Evolutionary conservation across 2,329 filamentous ascomycete species (phyloP).

Genomic region (Ascochyta pisi): DNA sequence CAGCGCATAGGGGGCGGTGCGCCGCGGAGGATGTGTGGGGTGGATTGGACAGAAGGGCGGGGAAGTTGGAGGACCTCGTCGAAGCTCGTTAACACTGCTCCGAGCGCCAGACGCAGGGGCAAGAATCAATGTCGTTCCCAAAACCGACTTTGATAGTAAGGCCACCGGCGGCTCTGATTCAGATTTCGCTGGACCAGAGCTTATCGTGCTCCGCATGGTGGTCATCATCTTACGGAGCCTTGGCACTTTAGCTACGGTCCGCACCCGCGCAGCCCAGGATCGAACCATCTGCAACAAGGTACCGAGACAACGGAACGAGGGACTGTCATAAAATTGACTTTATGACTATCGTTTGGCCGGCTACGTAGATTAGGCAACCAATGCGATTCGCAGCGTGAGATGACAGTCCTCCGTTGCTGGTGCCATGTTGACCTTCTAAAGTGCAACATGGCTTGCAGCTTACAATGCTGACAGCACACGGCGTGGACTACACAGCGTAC

Average conservation of each 20-base stretch:
- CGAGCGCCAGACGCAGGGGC: slow-evolving; percentile 15
- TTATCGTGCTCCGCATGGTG: slow-evolving; percentile 19
- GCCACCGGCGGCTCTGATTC: slow-evolving; percentile 33
- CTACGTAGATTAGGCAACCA: slow-evolving; percentile 27
- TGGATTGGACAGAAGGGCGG: slow-evolving; percentile 31
- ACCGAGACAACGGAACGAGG: slow-evolving; percentile 31
- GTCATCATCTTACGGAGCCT: slow-evolving; percentile 11
- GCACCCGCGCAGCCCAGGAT: slow-evolving; percentile 20
- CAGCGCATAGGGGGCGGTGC: slow-evolving; percentile 39
- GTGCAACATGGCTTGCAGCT: slow-evolving; percentile 2
- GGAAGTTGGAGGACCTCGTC: slow-evolving; percentile 31
- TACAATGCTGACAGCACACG: slow-evolving; percentile 9
- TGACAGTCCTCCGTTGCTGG: slow-evolving; percentile 20
- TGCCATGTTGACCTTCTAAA: neutral
- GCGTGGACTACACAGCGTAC: slow-evolving; percentile 34
- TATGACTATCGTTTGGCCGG: slow-evolving; percentile 32
- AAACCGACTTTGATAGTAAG: slow-evolving; percentile 1
- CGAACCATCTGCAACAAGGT: slow-evolving; percentile 26
- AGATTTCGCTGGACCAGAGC: slow-evolving; percentile 19
- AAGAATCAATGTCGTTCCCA: neutral
- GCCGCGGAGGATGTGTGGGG: slow-evolving; percentile 24
- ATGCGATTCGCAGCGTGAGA: slow-evolving; percentile 27
- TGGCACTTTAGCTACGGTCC: slow-evolving; percentile 19
- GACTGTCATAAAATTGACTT: slow-evolving; percentile 34
- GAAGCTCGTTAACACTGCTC: slow-evolving; percentile 11